Evolutionary conservation across 2,329 filamentous ascomycete genomes (phyloP).

Genomic region (Aspergillus oerlinghausenensis): DNA sequence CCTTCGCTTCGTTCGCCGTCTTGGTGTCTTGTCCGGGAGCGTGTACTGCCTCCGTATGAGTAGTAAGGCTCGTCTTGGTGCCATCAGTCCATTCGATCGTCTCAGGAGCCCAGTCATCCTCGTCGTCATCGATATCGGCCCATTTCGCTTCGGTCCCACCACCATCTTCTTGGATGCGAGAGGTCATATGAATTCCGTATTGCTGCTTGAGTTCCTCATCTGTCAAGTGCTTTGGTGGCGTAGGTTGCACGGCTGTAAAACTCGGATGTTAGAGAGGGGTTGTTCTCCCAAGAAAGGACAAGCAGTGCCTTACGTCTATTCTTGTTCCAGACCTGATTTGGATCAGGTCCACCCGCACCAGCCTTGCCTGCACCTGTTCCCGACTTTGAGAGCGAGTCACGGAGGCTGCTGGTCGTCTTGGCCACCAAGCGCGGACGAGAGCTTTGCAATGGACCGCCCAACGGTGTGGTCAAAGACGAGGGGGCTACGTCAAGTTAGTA

Average conservation of each 20-base stretch:
- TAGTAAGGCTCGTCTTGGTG: slow-evolving; percentile 59
- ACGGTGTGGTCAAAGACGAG: slow-evolving; percentile 28
- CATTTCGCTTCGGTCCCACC: slow-evolving; percentile 61
- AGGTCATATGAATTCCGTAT: slow-evolving; percentile 64
- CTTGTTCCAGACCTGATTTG: slow-evolving; percentile 67
- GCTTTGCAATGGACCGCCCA: slow-evolving; percentile 39
- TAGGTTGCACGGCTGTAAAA: slow-evolving; percentile 46
- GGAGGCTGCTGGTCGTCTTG: slow-evolving; percentile 53
- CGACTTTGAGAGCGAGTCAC: slow-evolving; percentile 48
- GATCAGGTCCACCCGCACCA: slow-evolving; percentile 54
- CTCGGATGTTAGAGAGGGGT: slow-evolving; percentile 16
- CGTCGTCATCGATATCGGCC: slow-evolving; percentile 66
- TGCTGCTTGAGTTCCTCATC: slow-evolving; percentile 66
- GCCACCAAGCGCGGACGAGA: slow-evolving; percentile 59
- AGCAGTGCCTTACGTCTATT: slow-evolving; percentile 51
- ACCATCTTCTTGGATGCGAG: slow-evolving; percentile 59
- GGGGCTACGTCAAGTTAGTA: not conserved
- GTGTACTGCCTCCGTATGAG: slow-evolving; percentile 36
- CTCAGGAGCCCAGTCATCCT: slow-evolving; percentile 65
- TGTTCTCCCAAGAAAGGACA: not conserved
- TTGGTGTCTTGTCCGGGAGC: slow-evolving; percentile 15
- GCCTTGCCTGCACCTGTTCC: slow-evolving; percentile 43
- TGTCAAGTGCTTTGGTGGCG: slow-evolving; percentile 60
- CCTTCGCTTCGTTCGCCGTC: slow-evolving; percentile 17
- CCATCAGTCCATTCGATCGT: slow-evolving; percentile 67